Evolutionary conservation across 768 basidiomycete species (phyloP), one percentile per base, ranked within the genome.

Genomic region (Boletus reticulatus): DNA sequence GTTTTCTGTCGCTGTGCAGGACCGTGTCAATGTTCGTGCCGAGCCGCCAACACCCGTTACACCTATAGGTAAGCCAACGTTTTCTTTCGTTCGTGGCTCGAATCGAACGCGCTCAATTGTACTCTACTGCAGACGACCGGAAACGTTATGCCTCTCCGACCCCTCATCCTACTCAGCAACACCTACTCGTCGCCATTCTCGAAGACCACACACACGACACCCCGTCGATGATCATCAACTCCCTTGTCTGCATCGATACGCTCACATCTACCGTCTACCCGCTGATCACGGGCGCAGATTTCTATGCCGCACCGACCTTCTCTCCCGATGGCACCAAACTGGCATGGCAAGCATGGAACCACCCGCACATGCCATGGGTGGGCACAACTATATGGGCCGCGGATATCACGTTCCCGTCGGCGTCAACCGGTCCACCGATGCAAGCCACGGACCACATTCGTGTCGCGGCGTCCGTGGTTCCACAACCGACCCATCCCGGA

Each of bases 361-460:
- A 53, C 27, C 52, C 52, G 6, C 8, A 53, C 42, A 53, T 53
- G 52, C 52, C 52, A 8, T 53, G 52, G 52, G 37, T 39, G 6
- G 52, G 52, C 19, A 53, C 44, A 9, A 17, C 24, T 2, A 53
- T 53, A 10, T 53, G 44, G 44, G 52, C 46, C 6, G 52, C 44
- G 6, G 37, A 53, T 20, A 8, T 53, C 12, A 16, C 29, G 44
- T 39, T 53, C 14, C n/a, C n/a, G 31, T n/a, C 42, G 19, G 17
- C 36, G 8, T 38, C 51, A 44, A 2, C 19, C 12, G 14, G 19
- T 7, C 10, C 43, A 7, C 37, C 37, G 27, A 53, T 53, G 44
- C 52, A 46, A n/a, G 19, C 29, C 3, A 46, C 17, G 37, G 20
- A 39, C 24, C 44, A 38, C n/a, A 8, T 39, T 17, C 19, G 37